These are phyloP conservation scores for Croton laevigatus DNA, from an alignment of 441 rosid genomes.

Conservation along the genomic window DNA sequence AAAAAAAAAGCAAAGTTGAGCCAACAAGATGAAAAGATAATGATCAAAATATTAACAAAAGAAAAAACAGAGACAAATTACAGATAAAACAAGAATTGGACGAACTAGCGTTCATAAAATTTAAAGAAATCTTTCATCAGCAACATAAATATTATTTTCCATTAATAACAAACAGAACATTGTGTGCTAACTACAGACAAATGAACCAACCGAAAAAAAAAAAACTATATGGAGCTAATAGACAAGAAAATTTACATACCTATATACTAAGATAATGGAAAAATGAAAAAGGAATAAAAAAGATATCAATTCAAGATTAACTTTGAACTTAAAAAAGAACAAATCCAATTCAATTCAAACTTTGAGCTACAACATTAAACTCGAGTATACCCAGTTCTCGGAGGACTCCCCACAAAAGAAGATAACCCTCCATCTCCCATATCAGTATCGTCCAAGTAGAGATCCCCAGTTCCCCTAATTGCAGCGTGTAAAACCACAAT, in stretches of 20 bases:
- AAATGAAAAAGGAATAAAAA: not conserved
- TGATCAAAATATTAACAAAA: not conserved
- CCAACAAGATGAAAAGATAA: not conserved
- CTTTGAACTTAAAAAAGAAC: not conserved
- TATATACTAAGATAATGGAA: not conserved
- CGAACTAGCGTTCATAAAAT: not conserved
- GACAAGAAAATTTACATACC: slow-evolving; percentile 10
- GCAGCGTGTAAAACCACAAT: slow-evolving; percentile 46
- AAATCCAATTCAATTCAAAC: not conserved
- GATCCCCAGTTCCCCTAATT: slow-evolving; percentile 50
- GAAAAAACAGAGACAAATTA: not conserved
- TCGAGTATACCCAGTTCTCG: slow-evolving; percentile 34
- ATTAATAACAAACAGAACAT: not conserved
- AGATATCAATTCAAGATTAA: not conserved
- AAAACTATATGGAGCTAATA: not conserved
- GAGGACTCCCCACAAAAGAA: slow-evolving; percentile 53
- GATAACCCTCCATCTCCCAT: slow-evolving; percentile 39
- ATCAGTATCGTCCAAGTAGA: slow-evolving; percentile 42
- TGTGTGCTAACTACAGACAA: not conserved
- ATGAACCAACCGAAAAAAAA: not conserved
- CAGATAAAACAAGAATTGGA: not conserved
- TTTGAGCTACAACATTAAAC: slow-evolving; percentile 21
- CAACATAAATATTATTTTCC: not conserved
- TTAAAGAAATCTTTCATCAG: slow-evolving; percentile 7
- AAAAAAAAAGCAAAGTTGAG: not conserved